Conservation (phyloP, 352 stramenopile species). For the Pythium insidiosum region DNA sequence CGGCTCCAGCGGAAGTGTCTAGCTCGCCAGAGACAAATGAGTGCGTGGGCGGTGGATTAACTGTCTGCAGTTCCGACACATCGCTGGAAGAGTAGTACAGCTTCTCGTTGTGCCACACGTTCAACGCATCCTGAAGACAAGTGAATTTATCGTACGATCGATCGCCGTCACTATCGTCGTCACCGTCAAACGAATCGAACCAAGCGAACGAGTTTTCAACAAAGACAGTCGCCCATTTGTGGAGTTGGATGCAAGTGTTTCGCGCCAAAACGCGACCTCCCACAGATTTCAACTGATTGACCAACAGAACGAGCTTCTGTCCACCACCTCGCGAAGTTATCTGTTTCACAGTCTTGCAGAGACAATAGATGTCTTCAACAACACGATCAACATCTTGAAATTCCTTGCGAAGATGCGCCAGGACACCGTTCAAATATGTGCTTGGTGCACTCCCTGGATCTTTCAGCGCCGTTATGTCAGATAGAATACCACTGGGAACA, state of each 20-base stretch:
- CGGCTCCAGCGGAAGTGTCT: not conserved
- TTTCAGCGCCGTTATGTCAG: conserved; percentile 15
- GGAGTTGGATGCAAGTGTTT: conserved; percentile 62
- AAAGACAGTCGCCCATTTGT: conserved; percentile 75
- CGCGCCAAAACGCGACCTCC: conserved; percentile 33
- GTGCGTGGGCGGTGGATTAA: not conserved
- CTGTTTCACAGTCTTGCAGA: conserved; percentile 2
- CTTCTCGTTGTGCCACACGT: conserved; percentile 56
- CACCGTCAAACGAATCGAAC: conserved; percentile 38
- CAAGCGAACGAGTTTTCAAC: conserved; percentile 49
- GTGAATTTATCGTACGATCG: conserved; percentile 80
- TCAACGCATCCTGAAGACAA: conserved; percentile 67
- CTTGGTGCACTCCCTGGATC: conserved; percentile 8
- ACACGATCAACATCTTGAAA: not conserved
- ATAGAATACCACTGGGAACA: conserved; percentile 32
- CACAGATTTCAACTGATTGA: conserved; percentile 52
- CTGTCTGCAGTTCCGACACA: conserved; percentile 1
- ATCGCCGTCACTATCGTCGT: conserved; percentile 13
- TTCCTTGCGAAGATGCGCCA: not conserved
- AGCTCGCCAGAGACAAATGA: not conserved
- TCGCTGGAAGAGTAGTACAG: conserved; percentile 60
- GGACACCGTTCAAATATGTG: not conserved
- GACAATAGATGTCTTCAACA: conserved; percentile 1
- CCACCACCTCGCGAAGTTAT: conserved; percentile 1
- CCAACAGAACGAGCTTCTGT: conserved; percentile 21